Evolutionary conservation across 768 basidiomycete species (phyloP).

Genomic region (Suillus tomentosus): DNA sequence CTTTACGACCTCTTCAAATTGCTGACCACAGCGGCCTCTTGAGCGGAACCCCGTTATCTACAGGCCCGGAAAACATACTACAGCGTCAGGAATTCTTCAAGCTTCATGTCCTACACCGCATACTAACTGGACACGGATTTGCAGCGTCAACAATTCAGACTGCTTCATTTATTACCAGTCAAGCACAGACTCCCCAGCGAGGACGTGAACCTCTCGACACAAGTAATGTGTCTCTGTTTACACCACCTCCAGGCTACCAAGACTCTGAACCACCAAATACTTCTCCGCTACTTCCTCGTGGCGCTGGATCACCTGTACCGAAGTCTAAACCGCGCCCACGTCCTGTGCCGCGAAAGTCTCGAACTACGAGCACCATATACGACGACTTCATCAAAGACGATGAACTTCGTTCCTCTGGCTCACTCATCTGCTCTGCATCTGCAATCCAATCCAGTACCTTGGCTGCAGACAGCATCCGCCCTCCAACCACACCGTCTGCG

Average conservation of each 20-base stretch:
- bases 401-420: constrained; percentile 17
- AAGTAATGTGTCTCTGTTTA: constrained; percentile 29
- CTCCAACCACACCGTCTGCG: constrained; percentile 19
- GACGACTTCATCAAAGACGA: constrained; percentile 8
- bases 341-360: constrained; percentile 21
- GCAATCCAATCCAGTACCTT: constrained; percentile 15
- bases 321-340: constrained; percentile 32
- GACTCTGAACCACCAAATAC: constrained; percentile 14
- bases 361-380: constrained; percentile 5
- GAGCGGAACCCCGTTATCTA: background rate
- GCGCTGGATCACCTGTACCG: constrained; percentile 6
- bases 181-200: constrained; percentile 19
- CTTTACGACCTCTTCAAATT: background rate
- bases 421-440: constrained; percentile 24
- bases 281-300: constrained; percentile 14
- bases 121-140: background rate
- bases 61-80: background rate
- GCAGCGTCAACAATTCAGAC: constrained; percentile 26
- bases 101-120: background rate
- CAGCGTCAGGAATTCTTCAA: background rate
- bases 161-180: constrained; percentile 19
- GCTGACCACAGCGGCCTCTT: background rate
- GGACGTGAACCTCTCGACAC: constrained; percentile 3
- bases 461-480: constrained; percentile 25
- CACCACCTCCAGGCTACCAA: constrained; percentile 17